Conservation (phyloP, 352 stramenopile genomes). For the Pythium aristosporum region DNA sequence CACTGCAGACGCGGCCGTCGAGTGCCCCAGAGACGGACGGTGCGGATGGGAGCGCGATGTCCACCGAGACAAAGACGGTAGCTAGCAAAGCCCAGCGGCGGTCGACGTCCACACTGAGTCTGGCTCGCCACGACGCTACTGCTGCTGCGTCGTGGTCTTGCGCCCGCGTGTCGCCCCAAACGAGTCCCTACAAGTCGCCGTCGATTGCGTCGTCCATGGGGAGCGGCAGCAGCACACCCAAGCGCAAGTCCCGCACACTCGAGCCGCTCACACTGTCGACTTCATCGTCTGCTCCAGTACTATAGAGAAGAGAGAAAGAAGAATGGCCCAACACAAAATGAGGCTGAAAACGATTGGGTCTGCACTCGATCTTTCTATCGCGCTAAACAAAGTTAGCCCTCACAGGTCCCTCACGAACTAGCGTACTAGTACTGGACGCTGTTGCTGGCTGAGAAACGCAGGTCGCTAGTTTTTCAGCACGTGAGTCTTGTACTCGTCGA, state of each 20-base stretch:
- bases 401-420: too few relatives aligned
- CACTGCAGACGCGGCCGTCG: constrained; percentile 21
- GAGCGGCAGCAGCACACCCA: constrained; percentile 26
- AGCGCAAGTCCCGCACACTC: constrained; percentile 53
- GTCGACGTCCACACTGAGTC: constrained; percentile 21
- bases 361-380: too few relatives aligned
- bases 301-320: neutral
- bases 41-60: neutral
- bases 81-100: constrained; percentile 8
- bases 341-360: too few relatives aligned
- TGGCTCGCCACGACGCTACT: constrained; percentile 25
- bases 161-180: constrained; percentile 17
- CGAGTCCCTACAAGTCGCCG: constrained; percentile 38
- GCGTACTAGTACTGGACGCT: neutral
- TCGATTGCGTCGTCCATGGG: neutral
- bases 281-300: neutral
- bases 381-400: too few relatives aligned
- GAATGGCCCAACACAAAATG: too few relatives aligned
- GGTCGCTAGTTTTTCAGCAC: constrained; percentile 41
- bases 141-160: neutral
- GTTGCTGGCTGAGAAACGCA: neutral
- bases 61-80: neutral
- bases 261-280: constrained; percentile 34
- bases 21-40: constrained; percentile 16
- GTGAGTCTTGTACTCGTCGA: constrained; percentile 81